Conservation (phyloP, 768 basidiomycete species). For the Mycena indigotica region DNA sequence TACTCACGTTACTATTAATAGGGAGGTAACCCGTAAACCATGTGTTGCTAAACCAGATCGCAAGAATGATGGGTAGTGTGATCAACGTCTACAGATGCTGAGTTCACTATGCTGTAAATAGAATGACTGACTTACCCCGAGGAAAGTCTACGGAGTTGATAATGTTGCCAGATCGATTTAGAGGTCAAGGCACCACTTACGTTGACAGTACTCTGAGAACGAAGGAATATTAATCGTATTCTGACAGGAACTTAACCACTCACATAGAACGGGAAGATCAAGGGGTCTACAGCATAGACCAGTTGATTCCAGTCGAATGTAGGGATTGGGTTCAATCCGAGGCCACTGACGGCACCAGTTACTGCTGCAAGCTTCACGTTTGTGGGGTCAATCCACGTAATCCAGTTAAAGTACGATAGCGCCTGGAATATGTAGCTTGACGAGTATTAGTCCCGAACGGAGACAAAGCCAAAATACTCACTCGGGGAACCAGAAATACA, state of each 20-base stretch:
- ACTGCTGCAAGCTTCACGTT: conserved; percentile 35
- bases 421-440: conserved; percentile 37
- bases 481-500: conserved; percentile 29
- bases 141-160: not conserved
- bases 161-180: not conserved
- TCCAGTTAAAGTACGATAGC: conserved; percentile 37
- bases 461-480: too few species aligned
- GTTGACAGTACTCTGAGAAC: conserved; percentile 17
- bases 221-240: not conserved
- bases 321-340: conserved; percentile 32
- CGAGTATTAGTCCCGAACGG: too few species aligned
- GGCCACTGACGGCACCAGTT: conserved; percentile 33
- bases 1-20: conserved; percentile 37
- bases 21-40: conserved; percentile 43
- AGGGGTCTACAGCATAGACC: conserved; percentile 26
- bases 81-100: conserved; percentile 1
- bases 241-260: too few species aligned
- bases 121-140: not conserved
- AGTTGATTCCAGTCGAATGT: conserved; percentile 42
- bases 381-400: conserved; percentile 41
- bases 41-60: conserved; percentile 31
- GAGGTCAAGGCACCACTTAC: not conserved
- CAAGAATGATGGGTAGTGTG: conserved; percentile 12
- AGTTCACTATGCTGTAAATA: too few species aligned
- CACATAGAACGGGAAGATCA: conserved; percentile 36